Conservation (phyloP, 495 filamentous ascomycete species). For the Elasticomyces elasticus region DNA sequence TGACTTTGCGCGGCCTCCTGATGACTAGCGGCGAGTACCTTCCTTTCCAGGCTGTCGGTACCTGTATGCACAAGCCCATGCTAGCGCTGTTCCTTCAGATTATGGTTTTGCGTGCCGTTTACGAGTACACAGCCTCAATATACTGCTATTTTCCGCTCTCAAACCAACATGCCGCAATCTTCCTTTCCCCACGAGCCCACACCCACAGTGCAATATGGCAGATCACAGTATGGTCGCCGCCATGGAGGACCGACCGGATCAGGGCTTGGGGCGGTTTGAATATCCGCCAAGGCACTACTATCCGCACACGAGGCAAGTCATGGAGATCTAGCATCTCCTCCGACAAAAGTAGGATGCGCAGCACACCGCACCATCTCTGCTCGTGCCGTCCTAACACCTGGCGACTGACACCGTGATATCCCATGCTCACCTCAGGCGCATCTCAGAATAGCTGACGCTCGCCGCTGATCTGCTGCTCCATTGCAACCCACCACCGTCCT, state of each 20-base stretch:
- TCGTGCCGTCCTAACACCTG: not conserved
- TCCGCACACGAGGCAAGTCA: not conserved
- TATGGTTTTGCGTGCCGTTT: not conserved
- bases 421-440: not conserved
- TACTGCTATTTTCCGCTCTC: not conserved
- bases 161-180: not conserved
- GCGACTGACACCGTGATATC: not conserved
- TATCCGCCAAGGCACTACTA: not conserved
- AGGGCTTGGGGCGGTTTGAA: not conserved
- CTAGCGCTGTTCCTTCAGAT: not conserved
- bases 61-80: not conserved
- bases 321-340: not conserved
- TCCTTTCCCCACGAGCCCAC: too few relatives aligned
- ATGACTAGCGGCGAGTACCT: not conserved
- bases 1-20: not conserved
- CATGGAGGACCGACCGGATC: not conserved
- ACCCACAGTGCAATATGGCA: too few relatives aligned
- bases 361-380: not conserved
- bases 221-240: not conserved
- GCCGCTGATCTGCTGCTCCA: not conserved
- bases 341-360: not conserved
- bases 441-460: conserved; percentile 2
- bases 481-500: not conserved
- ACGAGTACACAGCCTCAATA: not conserved
- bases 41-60: not conserved